Evolutionary conservation across 2,329 filamentous ascomycete genomes (phyloP).

Genomic region (Aspergillus costaricaensis): DNA sequence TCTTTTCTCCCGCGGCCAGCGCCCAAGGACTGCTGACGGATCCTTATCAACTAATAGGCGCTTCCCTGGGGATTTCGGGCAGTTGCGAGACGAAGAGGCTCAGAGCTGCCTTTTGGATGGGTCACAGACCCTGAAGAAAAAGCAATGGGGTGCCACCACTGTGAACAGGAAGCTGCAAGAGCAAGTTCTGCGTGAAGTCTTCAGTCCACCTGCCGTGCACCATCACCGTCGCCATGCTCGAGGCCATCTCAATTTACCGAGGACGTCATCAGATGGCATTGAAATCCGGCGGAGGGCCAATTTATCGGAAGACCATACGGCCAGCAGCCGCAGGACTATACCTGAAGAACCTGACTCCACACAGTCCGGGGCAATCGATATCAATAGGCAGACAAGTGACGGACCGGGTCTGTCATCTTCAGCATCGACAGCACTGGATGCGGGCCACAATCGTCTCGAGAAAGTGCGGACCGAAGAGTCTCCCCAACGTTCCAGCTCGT

Average conservation of each 20-base stretch:
- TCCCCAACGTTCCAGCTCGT: constrained; percentile 48
- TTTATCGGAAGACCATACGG: constrained; percentile 36
- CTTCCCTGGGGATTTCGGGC: constrained; percentile 23
- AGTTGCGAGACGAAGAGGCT: constrained; percentile 15
- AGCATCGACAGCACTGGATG: constrained; percentile 41
- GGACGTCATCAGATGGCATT: constrained; percentile 38
- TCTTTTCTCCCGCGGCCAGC: constrained; percentile 66
- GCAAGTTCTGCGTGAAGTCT: constrained; percentile 90
- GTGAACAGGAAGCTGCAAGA: constrained; percentile 86
- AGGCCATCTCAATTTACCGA: constrained; percentile 66
- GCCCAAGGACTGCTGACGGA: constrained; percentile 40
- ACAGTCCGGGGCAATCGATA: constrained; percentile 31
- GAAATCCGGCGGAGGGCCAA: constrained; percentile 35
- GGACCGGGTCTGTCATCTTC: constrained; percentile 39
- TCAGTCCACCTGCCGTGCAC: constrained; percentile 78
- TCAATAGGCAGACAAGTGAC: constrained; percentile 28
- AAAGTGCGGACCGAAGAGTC: constrained; percentile 38
- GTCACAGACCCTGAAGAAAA: constrained; percentile 44
- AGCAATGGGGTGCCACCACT: constrained; percentile 82
- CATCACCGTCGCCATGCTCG: constrained; percentile 70
- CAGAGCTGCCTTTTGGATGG: constrained; percentile 18
- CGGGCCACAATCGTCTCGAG: constrained; percentile 35
- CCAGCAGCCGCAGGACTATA: constrained; percentile 24
- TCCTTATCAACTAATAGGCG: constrained; percentile 22
- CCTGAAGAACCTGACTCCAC: constrained; percentile 23